Evolutionary conservation across 1,284 basidiomycete genomes (phyloP).

Genomic region (Laetiporus sulphureus): DNA sequence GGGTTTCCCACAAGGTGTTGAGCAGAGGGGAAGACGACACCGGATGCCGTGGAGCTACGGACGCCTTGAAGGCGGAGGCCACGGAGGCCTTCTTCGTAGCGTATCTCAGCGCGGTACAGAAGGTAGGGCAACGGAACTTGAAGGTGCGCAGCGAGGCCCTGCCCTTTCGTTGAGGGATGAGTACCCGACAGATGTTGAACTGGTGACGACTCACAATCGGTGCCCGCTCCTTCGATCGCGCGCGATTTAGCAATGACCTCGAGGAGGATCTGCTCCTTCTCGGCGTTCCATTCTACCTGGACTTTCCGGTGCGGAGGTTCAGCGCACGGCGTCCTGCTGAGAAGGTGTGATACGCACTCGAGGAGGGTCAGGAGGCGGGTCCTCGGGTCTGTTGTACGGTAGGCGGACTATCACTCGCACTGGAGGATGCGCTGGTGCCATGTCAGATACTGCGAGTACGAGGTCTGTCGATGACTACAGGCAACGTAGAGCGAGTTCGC

Average conservation of each 20-base stretch:
- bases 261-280: constrained; percentile 79
- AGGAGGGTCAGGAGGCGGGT: constrained; percentile 55
- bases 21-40: not conserved
- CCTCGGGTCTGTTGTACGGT: constrained; percentile 68
- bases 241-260: constrained; percentile 73
- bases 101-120: constrained; percentile 69
- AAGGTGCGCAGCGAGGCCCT: constrained; percentile 69
- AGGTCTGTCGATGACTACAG: no score
- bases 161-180: constrained; percentile 43
- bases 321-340: not conserved
- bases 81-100: constrained; percentile 76
- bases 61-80: constrained; percentile 70
- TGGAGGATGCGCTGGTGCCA: constrained; percentile 19
- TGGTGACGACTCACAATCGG: constrained; percentile 55
- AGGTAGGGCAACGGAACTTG: constrained; percentile 76
- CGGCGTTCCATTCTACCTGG: constrained; percentile 74
- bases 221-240: constrained; percentile 56
- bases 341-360: constrained; percentile 39
- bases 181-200: not conserved
- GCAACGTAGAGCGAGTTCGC: no score
- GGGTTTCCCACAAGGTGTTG: constrained; percentile 10
- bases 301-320: constrained; percentile 12
- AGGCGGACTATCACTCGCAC: constrained; percentile 70
- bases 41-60: constrained; percentile 42
- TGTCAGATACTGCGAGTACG: no score